These are phyloP conservation scores for Coriolopsis trogii DNA, from an alignment of 1,284 basidiomycete genomes.

Conservation along the genomic window DNA sequence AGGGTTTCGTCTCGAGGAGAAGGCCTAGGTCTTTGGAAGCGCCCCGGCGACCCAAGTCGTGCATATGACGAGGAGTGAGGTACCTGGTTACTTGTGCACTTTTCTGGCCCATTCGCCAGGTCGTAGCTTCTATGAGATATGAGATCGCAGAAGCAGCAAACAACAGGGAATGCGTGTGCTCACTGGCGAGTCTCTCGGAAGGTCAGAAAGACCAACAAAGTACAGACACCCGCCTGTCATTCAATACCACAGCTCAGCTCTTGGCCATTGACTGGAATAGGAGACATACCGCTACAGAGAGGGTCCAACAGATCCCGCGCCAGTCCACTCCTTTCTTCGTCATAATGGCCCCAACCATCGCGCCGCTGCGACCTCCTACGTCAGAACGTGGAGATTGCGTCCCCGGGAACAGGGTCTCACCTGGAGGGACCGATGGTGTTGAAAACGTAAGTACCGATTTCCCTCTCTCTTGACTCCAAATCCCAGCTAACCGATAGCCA, in stretches of 20 bases:
- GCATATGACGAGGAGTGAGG: too few species aligned
- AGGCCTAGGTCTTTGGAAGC: too few species aligned
- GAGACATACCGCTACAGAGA: neutral
- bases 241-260: neutral
- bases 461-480: neutral
- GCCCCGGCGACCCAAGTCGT: too few species aligned
- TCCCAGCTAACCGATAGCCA: neutral
- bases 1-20: too few species aligned
- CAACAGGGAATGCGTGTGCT: neutral
- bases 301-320: slow-evolving; percentile 4
- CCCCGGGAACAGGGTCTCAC: too few species aligned
- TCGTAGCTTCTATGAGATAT: too few species aligned
- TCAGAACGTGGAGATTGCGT: too few species aligned
- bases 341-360: neutral
- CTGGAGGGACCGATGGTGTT: neutral
- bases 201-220: neutral
- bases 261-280: neutral
- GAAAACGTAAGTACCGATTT: neutral
- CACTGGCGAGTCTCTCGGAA: slow-evolving; percentile 3
- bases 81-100: too few species aligned
- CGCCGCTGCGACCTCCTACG: too few species aligned
- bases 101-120: too few species aligned
- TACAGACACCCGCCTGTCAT: neutral
- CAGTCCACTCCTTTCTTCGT: neutral
- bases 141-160: too few species aligned